A percentile compares a stretch with the other conserved stretches of the same genome.
Evolutionary conservation across 2,329 filamentous ascomycete genomes (phyloP).

Genomic region (Neofusicoccum sp.): DNA sequence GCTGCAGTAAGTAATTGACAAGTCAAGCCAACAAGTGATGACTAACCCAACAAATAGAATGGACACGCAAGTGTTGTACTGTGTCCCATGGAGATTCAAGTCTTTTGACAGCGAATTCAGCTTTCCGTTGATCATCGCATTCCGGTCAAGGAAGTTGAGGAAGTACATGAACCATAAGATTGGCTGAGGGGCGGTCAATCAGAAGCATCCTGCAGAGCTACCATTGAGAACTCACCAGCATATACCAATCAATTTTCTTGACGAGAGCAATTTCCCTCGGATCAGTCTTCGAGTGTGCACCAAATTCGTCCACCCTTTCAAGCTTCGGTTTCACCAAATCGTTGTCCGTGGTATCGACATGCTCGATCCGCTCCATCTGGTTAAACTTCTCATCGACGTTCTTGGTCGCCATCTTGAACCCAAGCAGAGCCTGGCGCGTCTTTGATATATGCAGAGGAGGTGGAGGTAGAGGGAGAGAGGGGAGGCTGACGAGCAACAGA

Average conservation of each 20-base stretch:
- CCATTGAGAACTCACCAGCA: conserved; percentile 24
- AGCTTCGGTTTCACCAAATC: conserved; percentile 12
- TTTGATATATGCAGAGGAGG: no score
- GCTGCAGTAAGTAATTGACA: conserved; percentile 56
- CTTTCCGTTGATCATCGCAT: conserved; percentile 66
- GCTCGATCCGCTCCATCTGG: conserved; percentile 6
- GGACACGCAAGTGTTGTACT: conserved; percentile 53
- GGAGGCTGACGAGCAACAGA: no score
- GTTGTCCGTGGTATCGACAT: conserved; percentile 1
- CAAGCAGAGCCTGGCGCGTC: no score
- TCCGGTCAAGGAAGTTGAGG: conserved; percentile 51
- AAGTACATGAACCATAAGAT: conserved; percentile 47
- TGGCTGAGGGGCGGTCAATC: conserved; percentile 28
- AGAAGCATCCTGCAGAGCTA: background rate
- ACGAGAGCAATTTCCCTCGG: conserved; percentile 38
- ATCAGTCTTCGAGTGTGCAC: conserved; percentile 38
- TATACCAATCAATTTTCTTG: conserved; percentile 35
- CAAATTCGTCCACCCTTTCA: conserved; percentile 37
- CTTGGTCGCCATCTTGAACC: conserved; percentile 3
- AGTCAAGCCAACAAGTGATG: conserved; percentile 46
- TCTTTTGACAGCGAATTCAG: conserved; percentile 65
- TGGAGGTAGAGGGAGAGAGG: no score
- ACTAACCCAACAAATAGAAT: conserved; percentile 57
- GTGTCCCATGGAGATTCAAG: background rate
- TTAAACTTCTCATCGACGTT: background rate